These are phyloP conservation scores for Yarrowia divulgata DNA, from an alignment of 805 yeast species.

Conservation along the genomic window DNA sequence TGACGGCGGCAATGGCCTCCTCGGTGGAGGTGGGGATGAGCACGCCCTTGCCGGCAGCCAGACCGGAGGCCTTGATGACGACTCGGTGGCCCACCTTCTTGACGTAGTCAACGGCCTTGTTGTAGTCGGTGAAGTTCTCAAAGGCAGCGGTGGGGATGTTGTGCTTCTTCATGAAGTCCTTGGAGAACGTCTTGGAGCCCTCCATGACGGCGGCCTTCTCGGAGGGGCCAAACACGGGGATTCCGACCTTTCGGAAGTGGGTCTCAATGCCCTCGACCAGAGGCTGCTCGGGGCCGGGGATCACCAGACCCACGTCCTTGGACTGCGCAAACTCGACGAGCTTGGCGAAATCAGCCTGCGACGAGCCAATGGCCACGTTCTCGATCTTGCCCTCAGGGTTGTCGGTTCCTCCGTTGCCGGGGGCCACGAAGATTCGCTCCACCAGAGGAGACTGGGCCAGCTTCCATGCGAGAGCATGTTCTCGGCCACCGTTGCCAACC, in stretches of 20 bases:
- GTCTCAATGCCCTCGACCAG: conserved; percentile 90
- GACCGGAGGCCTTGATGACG: conserved; percentile 96
- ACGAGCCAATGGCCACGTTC: conserved; percentile 72
- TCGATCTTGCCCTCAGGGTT: conserved; percentile 61
- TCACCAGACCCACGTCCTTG: conserved; percentile 71
- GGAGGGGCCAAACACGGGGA: conserved; percentile 97
- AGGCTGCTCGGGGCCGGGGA: conserved; percentile 99
- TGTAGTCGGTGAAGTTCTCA: conserved; percentile 78
- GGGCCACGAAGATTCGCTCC: conserved; percentile 82
- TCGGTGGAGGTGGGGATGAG: conserved; percentile 82
- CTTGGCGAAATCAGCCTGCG: conserved; percentile 69
- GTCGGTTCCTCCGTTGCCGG: conserved; percentile 95
- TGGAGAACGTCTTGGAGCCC: conserved; percentile 94
- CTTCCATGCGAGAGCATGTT: conserved; percentile 95
- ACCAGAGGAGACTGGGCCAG: conserved; percentile 80
- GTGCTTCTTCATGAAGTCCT: conserved; percentile 91
- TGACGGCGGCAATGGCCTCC: conserved; percentile 85
- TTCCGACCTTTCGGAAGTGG: conserved; percentile 78
- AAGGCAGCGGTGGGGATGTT: conserved; percentile 93
- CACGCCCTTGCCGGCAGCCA: conserved; percentile 99
- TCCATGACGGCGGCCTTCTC: conserved; percentile 91
- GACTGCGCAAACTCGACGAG: conserved; percentile 78
- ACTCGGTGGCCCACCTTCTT: conserved; percentile 70
- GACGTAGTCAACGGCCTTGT: conserved; percentile 76
- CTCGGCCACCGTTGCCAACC: conserved; percentile 98